A percentile compares a stretch with the other conserved stretches of the same genome.
These are phyloP conservation scores for Strobilomyces dryophilus DNA, from an alignment of 768 basidiomycete genomes.

Conservation along the genomic window DNA sequence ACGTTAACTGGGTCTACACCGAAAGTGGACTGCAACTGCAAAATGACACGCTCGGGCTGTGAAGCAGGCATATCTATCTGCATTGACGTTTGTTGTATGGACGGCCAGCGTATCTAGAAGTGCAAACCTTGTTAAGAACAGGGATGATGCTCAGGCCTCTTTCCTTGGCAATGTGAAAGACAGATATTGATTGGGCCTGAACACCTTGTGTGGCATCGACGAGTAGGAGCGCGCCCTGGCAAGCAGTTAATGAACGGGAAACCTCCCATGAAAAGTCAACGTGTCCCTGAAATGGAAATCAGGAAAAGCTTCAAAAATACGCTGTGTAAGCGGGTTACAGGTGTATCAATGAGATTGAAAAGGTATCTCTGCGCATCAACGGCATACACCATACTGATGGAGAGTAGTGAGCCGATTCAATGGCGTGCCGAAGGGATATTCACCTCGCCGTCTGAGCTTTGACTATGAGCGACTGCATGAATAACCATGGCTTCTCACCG, in stretches of 20 bases:
- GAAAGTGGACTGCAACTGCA: slow-evolving; percentile 79
- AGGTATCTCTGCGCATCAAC: slow-evolving; percentile 57
- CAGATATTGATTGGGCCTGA: slow-evolving; percentile 95
- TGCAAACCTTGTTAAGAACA: slow-evolving; percentile 81
- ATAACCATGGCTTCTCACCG: background rate
- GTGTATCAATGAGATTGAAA: slow-evolving; percentile 95
- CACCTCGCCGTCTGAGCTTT: slow-evolving; percentile 95
- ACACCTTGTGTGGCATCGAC: slow-evolving; percentile 98
- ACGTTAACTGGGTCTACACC: slow-evolving; percentile 73
- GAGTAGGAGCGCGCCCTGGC: slow-evolving; percentile 81
- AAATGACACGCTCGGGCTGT: slow-evolving; percentile 72
- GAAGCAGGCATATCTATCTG: slow-evolving; percentile 93
- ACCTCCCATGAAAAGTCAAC: slow-evolving; percentile 99
- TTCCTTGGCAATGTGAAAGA: slow-evolving; percentile 85
- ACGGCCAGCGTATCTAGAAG: background rate
- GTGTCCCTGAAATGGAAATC: slow-evolving; percentile 60
- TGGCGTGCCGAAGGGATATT: background rate
- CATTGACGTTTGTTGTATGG: background rate
- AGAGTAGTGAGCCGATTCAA: slow-evolving; percentile 4
- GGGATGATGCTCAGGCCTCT: slow-evolving; percentile 81
- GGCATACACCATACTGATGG: slow-evolving; percentile 70
- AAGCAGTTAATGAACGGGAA: slow-evolving; percentile 85
- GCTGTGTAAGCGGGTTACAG: slow-evolving; percentile 42
- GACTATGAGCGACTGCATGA: slow-evolving; percentile 42
- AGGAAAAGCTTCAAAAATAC: background rate